Percentiles rank a stretch among this genome's conserved stretches.
These are phyloP conservation scores for Massospora cicadina DNA, from an alignment of 371 early-diverging fungal genomes.

Conservation along the genomic window DNA sequence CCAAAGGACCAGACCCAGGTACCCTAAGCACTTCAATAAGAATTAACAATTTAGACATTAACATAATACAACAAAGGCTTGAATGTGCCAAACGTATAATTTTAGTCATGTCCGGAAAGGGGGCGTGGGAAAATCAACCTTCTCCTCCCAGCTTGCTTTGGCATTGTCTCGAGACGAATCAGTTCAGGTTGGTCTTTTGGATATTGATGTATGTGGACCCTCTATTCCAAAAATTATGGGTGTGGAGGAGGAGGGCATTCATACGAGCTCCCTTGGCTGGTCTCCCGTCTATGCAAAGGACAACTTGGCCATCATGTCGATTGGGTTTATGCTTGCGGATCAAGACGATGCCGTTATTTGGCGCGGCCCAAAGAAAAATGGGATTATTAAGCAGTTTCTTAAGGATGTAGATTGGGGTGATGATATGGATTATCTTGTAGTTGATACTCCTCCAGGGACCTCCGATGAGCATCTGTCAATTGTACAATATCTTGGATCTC, in stretches of 20 bases:
- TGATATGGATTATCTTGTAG: constrained; percentile 74
- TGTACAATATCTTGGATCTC: constrained; percentile 54
- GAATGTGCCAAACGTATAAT: constrained; percentile 53
- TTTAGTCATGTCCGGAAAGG: constrained; percentile 98
- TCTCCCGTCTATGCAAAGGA: constrained; percentile 82
- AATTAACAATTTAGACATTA: constrained; percentile 28
- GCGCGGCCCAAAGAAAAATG: constrained; percentile 95
- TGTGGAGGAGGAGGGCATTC: constrained; percentile 68
- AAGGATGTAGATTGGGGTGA: constrained; percentile 89
- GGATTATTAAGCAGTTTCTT: constrained; percentile 91
- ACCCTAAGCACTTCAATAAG: constrained; percentile 4
- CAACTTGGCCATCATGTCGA: constrained; percentile 82
- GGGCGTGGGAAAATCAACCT: constrained; percentile 94
- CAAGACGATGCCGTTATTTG: constrained; percentile 94
- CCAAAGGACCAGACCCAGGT: constrained; percentile 91
- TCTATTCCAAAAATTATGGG: constrained; percentile 93
- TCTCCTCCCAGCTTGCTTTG: constrained; percentile 61
- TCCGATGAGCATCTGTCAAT: constrained; percentile 94
- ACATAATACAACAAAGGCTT: constrained; percentile 50
- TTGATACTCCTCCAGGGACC: constrained; percentile 99
- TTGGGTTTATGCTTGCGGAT: constrained; percentile 85
- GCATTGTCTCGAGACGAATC: constrained; percentile 46
- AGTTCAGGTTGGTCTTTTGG: constrained; percentile 78
- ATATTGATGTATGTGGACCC: constrained; percentile 98
- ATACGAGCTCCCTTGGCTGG: constrained; percentile 68